A percentile compares a stretch with the other conserved stretches of the same genome.
These are phyloP conservation scores for Cytospora piceae DNA, from an alignment of 2,329 filamentous ascomycete species.

Conservation along the genomic window DNA sequence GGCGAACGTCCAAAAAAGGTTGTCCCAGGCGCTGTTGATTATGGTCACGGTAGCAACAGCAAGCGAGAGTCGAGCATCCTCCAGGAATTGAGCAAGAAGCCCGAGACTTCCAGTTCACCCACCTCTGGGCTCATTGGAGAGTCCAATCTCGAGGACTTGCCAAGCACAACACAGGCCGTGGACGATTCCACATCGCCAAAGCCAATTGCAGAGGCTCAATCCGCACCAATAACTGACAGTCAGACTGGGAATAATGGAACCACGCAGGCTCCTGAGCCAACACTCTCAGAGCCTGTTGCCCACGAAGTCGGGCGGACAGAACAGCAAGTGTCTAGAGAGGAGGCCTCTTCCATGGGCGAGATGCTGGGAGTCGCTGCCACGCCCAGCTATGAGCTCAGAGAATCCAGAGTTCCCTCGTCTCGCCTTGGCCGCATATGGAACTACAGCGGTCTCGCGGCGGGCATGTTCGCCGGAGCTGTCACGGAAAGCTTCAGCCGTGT, in stretches of 20 bases:
- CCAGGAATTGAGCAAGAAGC: constrained; percentile 8
- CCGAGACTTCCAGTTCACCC: no score
- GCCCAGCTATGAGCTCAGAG: constrained; percentile 70
- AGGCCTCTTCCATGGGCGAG: constrained; percentile 33
- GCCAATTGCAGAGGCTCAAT: background rate
- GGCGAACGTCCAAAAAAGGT: constrained; percentile 8
- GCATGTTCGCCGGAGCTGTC: constrained; percentile 92
- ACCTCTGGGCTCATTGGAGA: background rate
- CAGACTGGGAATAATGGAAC: constrained; percentile 11
- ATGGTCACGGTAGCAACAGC: background rate
- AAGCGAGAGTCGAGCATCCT: constrained; percentile 18
- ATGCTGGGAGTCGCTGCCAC: constrained; percentile 34
- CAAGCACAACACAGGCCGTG: background rate
- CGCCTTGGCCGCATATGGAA: constrained; percentile 90
- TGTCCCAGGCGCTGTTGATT: constrained; percentile 15
- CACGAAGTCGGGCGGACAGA: background rate
- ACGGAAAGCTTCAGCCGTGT: constrained; percentile 82
- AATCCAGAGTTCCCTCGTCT: constrained; percentile 89
- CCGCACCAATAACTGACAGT: constrained; percentile 5
- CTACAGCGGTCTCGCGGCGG: constrained; percentile 88
- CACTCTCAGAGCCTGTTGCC: background rate
- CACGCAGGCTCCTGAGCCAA: constrained; percentile 3
- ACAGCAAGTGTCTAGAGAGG: constrained; percentile 33
- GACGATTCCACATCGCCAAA: background rate
- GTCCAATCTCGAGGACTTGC: background rate